Conservation (phyloP, 352 stramenopile genomes). For the Globisporangium camurandrum region DNA sequence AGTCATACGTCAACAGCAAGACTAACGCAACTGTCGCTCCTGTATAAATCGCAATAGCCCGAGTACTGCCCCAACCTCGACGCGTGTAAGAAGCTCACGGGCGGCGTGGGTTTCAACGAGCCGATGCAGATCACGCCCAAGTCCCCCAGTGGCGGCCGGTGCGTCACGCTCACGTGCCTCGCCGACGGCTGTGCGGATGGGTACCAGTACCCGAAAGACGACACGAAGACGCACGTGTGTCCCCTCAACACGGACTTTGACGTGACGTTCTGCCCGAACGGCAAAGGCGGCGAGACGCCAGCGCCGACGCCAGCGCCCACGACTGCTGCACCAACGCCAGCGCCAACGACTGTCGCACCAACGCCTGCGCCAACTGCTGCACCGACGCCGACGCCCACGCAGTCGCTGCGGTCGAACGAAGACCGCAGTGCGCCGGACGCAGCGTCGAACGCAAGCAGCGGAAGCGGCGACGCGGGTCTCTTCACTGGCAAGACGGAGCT, state of each 20-base stretch:
- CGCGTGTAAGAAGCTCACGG: slow-evolving; percentile 51
- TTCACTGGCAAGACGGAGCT: slow-evolving; percentile 1
- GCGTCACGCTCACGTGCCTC: slow-evolving; percentile 45
- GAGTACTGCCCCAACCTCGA: slow-evolving; percentile 44
- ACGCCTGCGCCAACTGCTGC: slow-evolving; percentile 28
- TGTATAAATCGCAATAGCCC: slow-evolving; percentile 19
- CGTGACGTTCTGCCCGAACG: slow-evolving; percentile 58
- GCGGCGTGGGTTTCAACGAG: slow-evolving; percentile 62
- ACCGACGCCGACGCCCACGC: slow-evolving; percentile 20
- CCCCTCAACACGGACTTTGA: slow-evolving; percentile 47
- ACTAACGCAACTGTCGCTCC: neutral
- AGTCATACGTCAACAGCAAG: neutral
- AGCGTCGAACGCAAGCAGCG: slow-evolving; percentile 13
- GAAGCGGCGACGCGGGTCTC: slow-evolving; percentile 9
- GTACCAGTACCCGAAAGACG: slow-evolving; percentile 64
- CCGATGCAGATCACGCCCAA: slow-evolving; percentile 42
- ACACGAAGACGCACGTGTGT: slow-evolving; percentile 70
- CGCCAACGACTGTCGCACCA: too few relatives aligned
- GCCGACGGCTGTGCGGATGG: slow-evolving; percentile 50
- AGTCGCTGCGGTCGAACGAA: slow-evolving; percentile 13
- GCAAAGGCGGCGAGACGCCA: too few relatives aligned
- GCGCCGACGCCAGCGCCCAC: too few relatives aligned
- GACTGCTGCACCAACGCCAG: too few relatives aligned
- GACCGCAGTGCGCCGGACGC: slow-evolving; percentile 6
- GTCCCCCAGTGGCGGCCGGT: slow-evolving; percentile 46